A percentile compares a stretch with the other conserved stretches of the same genome.
phyloP scores from a whole-genome alignment of 345 rosid species.

The Aquilaria malaccensis region DNA sequence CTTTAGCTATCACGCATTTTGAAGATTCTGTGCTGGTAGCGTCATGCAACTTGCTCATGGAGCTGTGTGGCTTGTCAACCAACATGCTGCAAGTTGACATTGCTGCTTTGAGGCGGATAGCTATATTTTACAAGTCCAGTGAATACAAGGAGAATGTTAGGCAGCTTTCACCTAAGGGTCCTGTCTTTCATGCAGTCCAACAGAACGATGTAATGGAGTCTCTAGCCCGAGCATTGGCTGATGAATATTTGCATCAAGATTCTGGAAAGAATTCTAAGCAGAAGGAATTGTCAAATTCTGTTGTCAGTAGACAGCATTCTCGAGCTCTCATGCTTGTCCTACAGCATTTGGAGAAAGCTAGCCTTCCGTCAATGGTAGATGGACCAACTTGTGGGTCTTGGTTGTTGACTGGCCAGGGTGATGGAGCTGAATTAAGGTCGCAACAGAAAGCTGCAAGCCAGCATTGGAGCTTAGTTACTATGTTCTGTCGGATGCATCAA shows the following conservation, averaged over 20 bases:
- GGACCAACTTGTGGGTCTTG: conserved; percentile 89
- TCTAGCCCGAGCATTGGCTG: conserved; percentile 84
- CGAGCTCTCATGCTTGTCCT: conserved; percentile 68
- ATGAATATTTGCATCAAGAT: conserved; percentile 60
- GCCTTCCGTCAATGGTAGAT: conserved; percentile 59
- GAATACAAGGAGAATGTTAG: conserved; percentile 33
- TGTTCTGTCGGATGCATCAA: conserved; percentile 87
- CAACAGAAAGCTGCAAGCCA: conserved; percentile 86
- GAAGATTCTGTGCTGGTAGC: conserved; percentile 80
- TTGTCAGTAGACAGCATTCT: conserved; percentile 33
- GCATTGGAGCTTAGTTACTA: conserved; percentile 83
- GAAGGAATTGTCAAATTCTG: conserved; percentile 30
- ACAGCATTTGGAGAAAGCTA: conserved; percentile 91
- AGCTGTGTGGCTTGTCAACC: conserved; percentile 90
- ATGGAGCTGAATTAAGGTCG: conserved; percentile 78
- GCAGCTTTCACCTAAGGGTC: conserved; percentile 50
- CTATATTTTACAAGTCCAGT: conserved; percentile 56
- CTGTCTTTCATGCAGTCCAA: conserved; percentile 46
- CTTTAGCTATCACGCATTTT: conserved; percentile 86
- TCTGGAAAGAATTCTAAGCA: conserved; percentile 30
- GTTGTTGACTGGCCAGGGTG: conserved; percentile 80
- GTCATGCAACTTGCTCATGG: conserved; percentile 77
- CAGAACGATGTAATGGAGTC: conserved; percentile 61
- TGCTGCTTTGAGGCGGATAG: conserved; percentile 78
- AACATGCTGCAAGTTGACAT: conserved; percentile 76